Percentiles rank a stretch among this genome's conserved stretches.
phyloP scores from a whole-genome alignment of 306 rosid genomes.

The Sindora glabra region DNA sequence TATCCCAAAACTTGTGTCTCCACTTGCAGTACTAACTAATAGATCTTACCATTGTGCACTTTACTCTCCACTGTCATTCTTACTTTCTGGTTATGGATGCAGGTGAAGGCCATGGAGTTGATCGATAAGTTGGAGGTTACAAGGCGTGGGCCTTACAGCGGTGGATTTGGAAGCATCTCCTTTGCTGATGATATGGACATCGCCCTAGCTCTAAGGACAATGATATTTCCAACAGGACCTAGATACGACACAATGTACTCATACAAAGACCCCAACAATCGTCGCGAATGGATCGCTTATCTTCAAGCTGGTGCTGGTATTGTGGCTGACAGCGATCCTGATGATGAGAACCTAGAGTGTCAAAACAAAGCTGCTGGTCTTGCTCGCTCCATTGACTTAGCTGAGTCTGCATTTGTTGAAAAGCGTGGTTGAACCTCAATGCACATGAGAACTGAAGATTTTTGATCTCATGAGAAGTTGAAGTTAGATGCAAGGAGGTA shows the following conservation, averaged over 20 bases:
- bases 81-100: slow-evolving; percentile 14
- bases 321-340: slow-evolving; percentile 79
- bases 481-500: too few species aligned
- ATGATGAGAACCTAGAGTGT: slow-evolving; percentile 67
- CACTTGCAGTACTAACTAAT: neutral
- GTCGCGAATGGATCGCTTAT: slow-evolving; percentile 70
- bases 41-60: neutral
- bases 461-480: too few species aligned
- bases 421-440: neutral
- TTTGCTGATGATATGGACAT: slow-evolving; percentile 72
- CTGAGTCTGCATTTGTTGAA: slow-evolving; percentile 59
- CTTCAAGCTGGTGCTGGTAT: slow-evolving; percentile 89
- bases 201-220: slow-evolving; percentile 72
- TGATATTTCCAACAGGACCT: slow-evolving; percentile 51
- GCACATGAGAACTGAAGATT: too few species aligned
- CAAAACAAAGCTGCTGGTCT: slow-evolving; percentile 92
- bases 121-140: slow-evolving; percentile 64
- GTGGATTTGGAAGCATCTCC: slow-evolving; percentile 66
- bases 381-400: slow-evolving; percentile 80
- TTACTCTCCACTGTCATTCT: neutral
- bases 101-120: slow-evolving; percentile 88
- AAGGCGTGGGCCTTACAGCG: slow-evolving; percentile 73
- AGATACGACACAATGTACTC: slow-evolving; percentile 69
- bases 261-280: slow-evolving; percentile 37
- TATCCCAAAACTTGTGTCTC: neutral